Base-by-base conservation (phyloP, 257 asterid species). In the Solanum pimpinellifolium region DNA sequence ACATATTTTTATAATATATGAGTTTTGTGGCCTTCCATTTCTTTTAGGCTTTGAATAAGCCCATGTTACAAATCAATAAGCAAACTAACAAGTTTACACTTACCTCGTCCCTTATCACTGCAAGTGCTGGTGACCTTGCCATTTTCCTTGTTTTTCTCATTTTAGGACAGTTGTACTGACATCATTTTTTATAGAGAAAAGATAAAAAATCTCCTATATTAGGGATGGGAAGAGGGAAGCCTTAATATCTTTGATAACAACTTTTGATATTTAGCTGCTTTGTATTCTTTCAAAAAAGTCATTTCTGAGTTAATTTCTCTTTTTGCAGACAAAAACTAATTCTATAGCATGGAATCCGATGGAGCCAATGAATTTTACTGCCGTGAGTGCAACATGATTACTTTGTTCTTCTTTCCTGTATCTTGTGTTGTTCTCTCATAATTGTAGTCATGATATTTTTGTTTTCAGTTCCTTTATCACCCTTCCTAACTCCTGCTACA, bases 291-390 rank as follows among this genome's bases (percentile, higher is more conserved):
- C 39, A 6, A 29, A 35, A 52, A 7, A 25, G 70, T 75, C 27
- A 21, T 29, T 74, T 35, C n/a, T 86, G 46, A 82, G 42, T 76
- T 86, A 31, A 5, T 75, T 78, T 91, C 68, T 83, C 41, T 56
- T 86, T 83, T 86, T 47, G 74, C 98, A 97, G 98, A 97, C 95
- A 59, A 95, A 92, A 91, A 94, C 97, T 56, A 97, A 97, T 91
- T 94, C 98, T 44, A 92, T 95, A 77, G 94, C 98, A 4, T 97
- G 99, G 98, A 97, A 97, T 83, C 99, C 98, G 11, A 92, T 94
- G 98, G 99, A 97, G 92, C 99, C 99, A 33, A 97, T 97, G 98
- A 97, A 97, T 94, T 97, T 97, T 87, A 97, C 99, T 86, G 97
- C 98, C 87, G 98, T 97, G 94, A 94, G 98, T 76, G 66, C 88